Base-by-base conservation (phyloP, 768 basidiomycete species). In the Psilocybe cyanescens region DNA sequence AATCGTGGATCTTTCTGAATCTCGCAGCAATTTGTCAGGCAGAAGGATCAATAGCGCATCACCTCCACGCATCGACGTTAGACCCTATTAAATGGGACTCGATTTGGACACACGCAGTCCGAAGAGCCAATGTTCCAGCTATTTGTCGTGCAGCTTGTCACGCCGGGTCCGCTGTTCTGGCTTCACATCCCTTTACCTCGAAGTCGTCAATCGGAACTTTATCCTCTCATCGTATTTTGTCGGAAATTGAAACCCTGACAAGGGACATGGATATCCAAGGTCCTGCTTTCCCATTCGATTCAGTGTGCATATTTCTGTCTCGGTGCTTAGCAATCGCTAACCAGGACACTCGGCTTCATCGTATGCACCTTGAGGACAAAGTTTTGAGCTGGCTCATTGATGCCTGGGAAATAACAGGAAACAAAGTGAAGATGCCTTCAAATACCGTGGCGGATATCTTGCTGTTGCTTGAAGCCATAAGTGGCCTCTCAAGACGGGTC, bases 261-360 rank as follows among this genome's bases (percentile, higher is more conserved):
- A 89, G 89, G 63, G 93, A 97, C 63, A 79, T 99, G 60, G 90
- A 94, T 64, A 83, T 97, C 14, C 97, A 99, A 75, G 96, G 95
- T 0, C 95, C 96, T 2, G 77, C 86, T 12, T 89, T 85, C 67
- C 94, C 95, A 0, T 91, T 84, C 67, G 97, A 99, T 70, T 88
- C 96, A 1, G 94, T 97, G 41, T 97, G 96, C 78, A 78, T 80
- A 59, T 94, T 99, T 70, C 79, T 98, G 49, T 76, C 84, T 4
- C 78, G 83, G 29, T 89, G 86, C 58, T 78, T 98, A 50, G 81
- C 79, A 16, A 78, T 94, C 24, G 88, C 94, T 0, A 87, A 84
- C 60, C 88, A 90, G 69, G 95, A 99, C 69, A 89, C 91, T 59
- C 83, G 90, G 17, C 75, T 98, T 14, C 93, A 93, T 74, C 85